Percentiles rank a stretch among this genome's conserved stretches.
These are phyloP conservation scores for Termitomyces sp. DNA, from an alignment of 768 basidiomycete genomes.

Conservation along the genomic window DNA sequence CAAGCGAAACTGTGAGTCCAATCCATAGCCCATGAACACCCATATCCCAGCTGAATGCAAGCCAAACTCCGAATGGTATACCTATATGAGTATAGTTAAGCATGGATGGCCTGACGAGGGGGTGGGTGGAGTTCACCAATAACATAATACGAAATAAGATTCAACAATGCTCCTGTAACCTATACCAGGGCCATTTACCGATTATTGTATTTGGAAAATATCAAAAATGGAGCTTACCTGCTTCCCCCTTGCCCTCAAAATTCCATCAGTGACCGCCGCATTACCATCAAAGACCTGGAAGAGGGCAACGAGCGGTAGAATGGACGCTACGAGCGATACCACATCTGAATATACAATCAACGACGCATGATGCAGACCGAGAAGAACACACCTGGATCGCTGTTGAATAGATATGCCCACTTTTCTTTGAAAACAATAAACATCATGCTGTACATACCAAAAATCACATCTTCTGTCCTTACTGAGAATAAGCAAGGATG, in stretches of 20 bases:
- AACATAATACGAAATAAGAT: conserved; percentile 77
- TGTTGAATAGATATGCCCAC: conserved; percentile 75
- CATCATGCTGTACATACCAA: conserved; percentile 30
- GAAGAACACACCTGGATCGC: conserved; percentile 43
- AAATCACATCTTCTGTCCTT: neutral
- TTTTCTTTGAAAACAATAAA: conserved; percentile 56
- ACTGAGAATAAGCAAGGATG: neutral
- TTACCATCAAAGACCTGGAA: conserved; percentile 87
- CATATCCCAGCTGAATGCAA: conserved; percentile 56
- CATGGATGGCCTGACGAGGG: neutral
- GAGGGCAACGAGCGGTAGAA: conserved; percentile 70
- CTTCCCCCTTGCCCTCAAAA: conserved; percentile 80
- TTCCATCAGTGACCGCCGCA: conserved; percentile 60
- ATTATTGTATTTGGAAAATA: neutral
- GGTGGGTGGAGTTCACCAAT: conserved; percentile 36
- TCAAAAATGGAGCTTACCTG: conserved; percentile 32
- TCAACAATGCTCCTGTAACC: conserved; percentile 67
- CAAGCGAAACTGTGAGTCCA: conserved; percentile 65
- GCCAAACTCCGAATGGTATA: conserved; percentile 76
- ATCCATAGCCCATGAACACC: conserved; percentile 79
- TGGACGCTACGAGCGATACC: conserved; percentile 54
- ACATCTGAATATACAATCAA: conserved; percentile 31
- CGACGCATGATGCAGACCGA: neutral
- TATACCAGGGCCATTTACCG: neutral
- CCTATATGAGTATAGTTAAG: conserved; percentile 27